These are phyloP conservation scores for Uromyces viciae-fabae DNA, from an alignment of 1,284 basidiomycete species.

Conservation along the genomic window DNA sequence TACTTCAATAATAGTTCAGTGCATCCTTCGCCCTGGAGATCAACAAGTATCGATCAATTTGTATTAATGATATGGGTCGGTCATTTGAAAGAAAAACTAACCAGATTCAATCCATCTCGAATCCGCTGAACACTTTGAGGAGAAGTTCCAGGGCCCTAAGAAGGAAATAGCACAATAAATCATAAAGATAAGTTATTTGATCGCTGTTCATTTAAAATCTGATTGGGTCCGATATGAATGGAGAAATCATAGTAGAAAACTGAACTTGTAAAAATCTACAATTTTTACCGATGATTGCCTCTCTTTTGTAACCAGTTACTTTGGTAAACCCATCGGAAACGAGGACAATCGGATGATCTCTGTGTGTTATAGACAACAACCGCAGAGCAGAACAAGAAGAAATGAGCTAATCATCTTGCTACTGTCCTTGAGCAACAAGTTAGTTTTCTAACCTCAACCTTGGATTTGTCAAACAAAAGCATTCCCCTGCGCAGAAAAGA, in stretches of 20 bases:
- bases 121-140: conserved; percentile 34
- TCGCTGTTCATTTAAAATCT: no score
- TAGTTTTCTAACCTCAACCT: neutral
- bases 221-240: no score
- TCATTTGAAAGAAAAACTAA: neutral
- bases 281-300: conserved; percentile 50
- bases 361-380: conserved; percentile 23
- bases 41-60: neutral
- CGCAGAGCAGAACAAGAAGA: neutral
- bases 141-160: conserved; percentile 24
- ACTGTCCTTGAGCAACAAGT: neutral
- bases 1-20: conserved; percentile 32
- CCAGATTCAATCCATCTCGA: conserved; percentile 20
- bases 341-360: conserved; percentile 52
- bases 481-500: conserved; percentile 47
- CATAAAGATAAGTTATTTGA: neutral
- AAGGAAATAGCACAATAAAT: neutral
- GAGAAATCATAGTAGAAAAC: no score
- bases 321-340: conserved; percentile 49
- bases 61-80: neutral
- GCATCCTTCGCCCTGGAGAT: conserved; percentile 35
- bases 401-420: neutral
- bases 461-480: conserved; percentile 12
- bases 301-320: conserved; percentile 49
- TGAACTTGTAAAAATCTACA: conserved; percentile 45